phyloP scores from a whole-genome alignment of 306 rosid genomes.

The Prunus mira region DNA sequence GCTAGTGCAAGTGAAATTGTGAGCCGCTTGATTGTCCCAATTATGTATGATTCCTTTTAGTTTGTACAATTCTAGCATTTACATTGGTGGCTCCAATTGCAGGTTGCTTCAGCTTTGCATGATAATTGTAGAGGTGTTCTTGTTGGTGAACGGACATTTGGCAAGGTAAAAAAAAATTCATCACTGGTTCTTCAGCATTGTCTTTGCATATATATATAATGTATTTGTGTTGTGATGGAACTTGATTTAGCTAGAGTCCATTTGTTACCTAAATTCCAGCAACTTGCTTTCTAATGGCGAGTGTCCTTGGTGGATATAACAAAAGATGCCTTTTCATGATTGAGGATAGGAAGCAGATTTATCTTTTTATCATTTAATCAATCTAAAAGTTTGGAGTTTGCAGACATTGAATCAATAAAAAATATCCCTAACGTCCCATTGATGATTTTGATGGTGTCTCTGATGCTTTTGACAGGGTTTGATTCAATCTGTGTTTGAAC shows the following conservation, averaged over 20 bases:
- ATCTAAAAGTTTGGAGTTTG: not conserved
- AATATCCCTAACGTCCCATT: not conserved
- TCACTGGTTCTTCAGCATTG: constrained; percentile 9
- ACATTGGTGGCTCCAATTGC: constrained; percentile 30
- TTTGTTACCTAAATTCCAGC: not conserved
- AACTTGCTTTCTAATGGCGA: not conserved
- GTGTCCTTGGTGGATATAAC: too few relatives aligned
- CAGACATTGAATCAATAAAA: not conserved
- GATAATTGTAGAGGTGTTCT: constrained; percentile 96
- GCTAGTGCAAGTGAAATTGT: constrained; percentile 99
- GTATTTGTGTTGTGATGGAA: not conserved
- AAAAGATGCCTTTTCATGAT: not conserved
- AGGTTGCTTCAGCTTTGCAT: constrained; percentile 99
- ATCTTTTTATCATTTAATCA: not conserved
- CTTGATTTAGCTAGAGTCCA: not conserved
- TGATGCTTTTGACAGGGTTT: constrained; percentile 58
- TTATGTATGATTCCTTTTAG: constrained; percentile 24
- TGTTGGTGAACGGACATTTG: constrained; percentile 88
- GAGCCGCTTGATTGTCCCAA: constrained; percentile 38
- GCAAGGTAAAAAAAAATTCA: constrained; percentile 61
- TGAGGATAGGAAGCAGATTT: not conserved
- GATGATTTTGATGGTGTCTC: constrained; percentile 18
- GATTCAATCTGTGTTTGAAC: constrained; percentile 95
- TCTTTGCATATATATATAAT: not conserved
- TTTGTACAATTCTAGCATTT: not conserved